Evolutionary conservation across 805 yeast species (phyloP).

Genomic region (Candida patagonica): DNA sequence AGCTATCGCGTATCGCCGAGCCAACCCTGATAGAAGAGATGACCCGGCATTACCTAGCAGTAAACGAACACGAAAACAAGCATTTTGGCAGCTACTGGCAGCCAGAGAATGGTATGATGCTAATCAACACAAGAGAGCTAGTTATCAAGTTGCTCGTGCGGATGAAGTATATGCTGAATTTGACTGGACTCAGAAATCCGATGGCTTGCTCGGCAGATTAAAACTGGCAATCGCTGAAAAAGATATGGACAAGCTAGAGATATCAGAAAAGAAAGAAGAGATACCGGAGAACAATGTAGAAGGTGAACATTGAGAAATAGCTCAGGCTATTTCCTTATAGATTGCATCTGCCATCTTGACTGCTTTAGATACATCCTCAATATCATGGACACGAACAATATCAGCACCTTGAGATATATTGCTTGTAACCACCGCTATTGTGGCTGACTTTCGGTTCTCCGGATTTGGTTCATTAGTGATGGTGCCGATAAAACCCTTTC

Average conservation of each 20-base stretch:
- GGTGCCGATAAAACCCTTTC: constrained; percentile 79
- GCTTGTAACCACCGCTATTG: constrained; percentile 65
- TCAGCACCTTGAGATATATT: constrained; percentile 67
- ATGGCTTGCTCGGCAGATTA: constrained; percentile 13
- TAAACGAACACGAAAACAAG: constrained; percentile 61
- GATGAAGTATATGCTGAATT: constrained; percentile 17
- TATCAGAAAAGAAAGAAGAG: neutral
- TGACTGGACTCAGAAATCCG: constrained; percentile 16
- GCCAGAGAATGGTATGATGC: constrained; percentile 57
- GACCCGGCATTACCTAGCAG: constrained; percentile 14
- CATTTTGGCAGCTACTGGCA: constrained; percentile 68
- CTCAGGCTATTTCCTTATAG: constrained; percentile 32
- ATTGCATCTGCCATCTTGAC: constrained; percentile 65
- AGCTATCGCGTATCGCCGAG: constrained; percentile 3
- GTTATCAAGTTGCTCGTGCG: constrained; percentile 11
- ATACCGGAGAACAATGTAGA: neutral
- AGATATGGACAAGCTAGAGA: neutral
- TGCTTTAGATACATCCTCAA: constrained; percentile 46
- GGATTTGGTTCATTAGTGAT: constrained; percentile 52
- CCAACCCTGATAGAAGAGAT: neutral
- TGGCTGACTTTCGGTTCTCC: constrained; percentile 59
- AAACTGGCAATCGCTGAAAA: neutral
- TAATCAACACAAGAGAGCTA: constrained; percentile 10
- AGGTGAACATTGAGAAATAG: neutral
- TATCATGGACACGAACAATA: constrained; percentile 85